Conservation (phyloP, 176 grass and related monocot species). For the Hsuehochloa calcarea region DNA sequence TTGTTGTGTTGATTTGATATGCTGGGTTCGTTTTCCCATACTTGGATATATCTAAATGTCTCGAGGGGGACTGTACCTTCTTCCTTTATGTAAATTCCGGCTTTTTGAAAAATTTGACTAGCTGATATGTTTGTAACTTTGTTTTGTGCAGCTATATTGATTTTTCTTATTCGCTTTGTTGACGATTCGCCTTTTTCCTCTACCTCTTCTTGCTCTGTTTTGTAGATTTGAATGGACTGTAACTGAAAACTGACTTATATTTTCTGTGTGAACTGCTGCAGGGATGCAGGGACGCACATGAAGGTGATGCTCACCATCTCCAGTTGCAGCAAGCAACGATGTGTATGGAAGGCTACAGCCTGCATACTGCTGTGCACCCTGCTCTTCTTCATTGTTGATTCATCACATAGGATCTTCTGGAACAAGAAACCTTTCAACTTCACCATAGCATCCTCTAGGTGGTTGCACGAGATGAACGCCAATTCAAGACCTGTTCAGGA, state of each 20-base stretch:
- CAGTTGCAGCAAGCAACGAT: constrained; percentile 18
- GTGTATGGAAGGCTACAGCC: not conserved
- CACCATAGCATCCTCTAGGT: constrained; percentile 16
- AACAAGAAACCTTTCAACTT: constrained; percentile 5
- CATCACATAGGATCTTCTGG: no score
- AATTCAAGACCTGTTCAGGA: not conserved
- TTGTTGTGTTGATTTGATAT: not conserved
- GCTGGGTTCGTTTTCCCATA: not conserved
- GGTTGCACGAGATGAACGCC: constrained; percentile 3
- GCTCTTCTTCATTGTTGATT: not conserved
- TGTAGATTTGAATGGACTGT: not conserved
- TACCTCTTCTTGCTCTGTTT: not conserved
- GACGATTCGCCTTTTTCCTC: not conserved
- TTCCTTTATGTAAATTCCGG: no score
- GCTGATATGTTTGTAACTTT: not conserved
- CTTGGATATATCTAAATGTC: not conserved
- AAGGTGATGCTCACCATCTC: constrained; percentile 22
- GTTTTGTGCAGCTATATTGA: not conserved
- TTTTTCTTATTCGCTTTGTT: not conserved
- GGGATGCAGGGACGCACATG: not conserved
- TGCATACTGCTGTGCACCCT: constrained; percentile 17
- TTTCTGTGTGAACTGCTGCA: not conserved
- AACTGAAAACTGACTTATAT: not conserved
- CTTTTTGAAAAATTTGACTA: not conserved
- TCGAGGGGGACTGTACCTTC: not conserved